Conservation (phyloP, 345 rosid genomes). For the Eucalyptus fibrosa region DNA sequence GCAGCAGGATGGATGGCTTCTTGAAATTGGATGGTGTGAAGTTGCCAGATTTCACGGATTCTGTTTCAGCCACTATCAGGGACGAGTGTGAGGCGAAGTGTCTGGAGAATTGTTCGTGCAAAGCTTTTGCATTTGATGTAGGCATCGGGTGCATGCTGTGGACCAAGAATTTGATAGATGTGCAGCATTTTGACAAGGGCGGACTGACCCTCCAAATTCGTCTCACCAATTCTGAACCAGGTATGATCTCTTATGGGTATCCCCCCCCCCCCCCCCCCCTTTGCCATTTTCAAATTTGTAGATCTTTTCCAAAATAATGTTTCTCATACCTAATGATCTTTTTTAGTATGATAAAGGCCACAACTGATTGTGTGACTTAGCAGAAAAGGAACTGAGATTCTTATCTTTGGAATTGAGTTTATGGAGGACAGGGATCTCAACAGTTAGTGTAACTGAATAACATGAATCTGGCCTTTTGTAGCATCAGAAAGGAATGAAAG, state of each 20-base stretch:
- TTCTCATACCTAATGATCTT: neutral
- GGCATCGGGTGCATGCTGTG: conserved; percentile 56
- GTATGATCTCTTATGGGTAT: conserved; percentile 1
- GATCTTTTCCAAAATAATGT: neutral
- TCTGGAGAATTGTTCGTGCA: conserved; percentile 47
- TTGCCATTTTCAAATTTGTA: neutral
- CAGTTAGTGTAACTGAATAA: neutral
- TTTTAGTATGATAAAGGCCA: neutral
- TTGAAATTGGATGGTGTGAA: conserved; percentile 2
- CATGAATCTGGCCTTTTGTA: neutral
- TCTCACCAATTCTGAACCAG: conserved; percentile 46
- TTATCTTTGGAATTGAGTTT: neutral
- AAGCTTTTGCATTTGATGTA: conserved; percentile 23
- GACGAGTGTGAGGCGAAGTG: conserved; percentile 6
- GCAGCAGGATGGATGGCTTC: conserved; percentile 8
- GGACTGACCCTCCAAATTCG: conserved; percentile 31
- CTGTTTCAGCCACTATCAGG: neutral
- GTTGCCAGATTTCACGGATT: conserved; percentile 22
- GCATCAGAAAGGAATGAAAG: neutral
- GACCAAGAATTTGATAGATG: conserved; percentile 39
- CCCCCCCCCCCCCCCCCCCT: neutral
- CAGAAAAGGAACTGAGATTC: neutral
- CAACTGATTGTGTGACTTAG: neutral
- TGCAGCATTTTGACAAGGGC: conserved; percentile 15
- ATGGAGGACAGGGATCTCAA: neutral